Percentiles rank a stretch among this genome's conserved stretches.
Evolutionary conservation across 306 rosid genomes (phyloP).

Genomic region (Corylus avellana): DNA sequence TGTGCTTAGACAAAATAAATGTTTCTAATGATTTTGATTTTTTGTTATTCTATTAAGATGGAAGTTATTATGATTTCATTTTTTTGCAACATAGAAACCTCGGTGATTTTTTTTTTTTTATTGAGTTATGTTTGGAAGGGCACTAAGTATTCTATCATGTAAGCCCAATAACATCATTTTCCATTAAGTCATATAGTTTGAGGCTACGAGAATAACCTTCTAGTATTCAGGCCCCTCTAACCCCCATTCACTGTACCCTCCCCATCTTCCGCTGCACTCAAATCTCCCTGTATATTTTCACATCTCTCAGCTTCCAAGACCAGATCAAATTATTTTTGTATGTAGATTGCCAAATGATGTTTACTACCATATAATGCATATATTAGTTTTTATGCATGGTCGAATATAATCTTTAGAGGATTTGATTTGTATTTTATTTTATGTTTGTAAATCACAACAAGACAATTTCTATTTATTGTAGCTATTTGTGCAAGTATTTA

Average conservation of each 20-base stretch:
- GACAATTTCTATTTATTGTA: not conserved
- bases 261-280: not conserved
- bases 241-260: not conserved
- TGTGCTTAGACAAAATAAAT: not conserved
- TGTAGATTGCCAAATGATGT: slow-evolving; percentile 3
- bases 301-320: not conserved
- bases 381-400: not conserved
- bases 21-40: not conserved
- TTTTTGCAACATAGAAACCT: not conserved
- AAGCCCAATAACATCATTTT: not conserved
- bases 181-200: not conserved
- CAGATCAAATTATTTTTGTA: not conserved
- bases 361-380: slow-evolving; percentile 13
- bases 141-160: not conserved
- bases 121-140: not conserved
- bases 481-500: not conserved
- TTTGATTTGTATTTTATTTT: not conserved
- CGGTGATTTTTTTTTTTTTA: not conserved
- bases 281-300: not conserved
- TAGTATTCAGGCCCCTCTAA: not conserved
- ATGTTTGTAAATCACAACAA: too few species aligned
- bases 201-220: not conserved
- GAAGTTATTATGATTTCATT: not conserved
- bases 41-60: too few species aligned
- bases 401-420: slow-evolving; percentile 2